phyloP scores from a whole-genome alignment of 1,139 yeast genomes.

The Lodderomyces jiufengensis region DNA sequence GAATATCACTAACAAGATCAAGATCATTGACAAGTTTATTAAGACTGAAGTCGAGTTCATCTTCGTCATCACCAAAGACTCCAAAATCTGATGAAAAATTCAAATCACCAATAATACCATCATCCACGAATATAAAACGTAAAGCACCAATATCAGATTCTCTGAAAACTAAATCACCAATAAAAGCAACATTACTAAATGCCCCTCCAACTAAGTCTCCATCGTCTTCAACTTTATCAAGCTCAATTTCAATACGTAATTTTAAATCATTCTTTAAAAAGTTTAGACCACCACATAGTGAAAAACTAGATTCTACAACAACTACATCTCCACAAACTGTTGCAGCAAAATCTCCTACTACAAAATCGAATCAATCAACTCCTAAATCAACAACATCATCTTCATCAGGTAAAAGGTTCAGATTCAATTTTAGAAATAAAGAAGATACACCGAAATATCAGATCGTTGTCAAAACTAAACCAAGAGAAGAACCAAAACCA shows the following conservation, averaged over 20 bases:
- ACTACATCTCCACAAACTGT: background rate
- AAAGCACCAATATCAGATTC: background rate
- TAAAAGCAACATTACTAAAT: conserved; percentile 2
- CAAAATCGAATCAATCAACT: background rate
- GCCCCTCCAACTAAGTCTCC: background rate
- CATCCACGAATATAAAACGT: background rate
- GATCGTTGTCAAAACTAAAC: background rate
- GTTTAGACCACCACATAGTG: conserved; percentile 7
- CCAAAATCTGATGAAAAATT: no score
- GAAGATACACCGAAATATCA: background rate
- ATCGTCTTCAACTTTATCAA: conserved; percentile 1
- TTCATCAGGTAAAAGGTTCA: background rate
- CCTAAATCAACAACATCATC: background rate
- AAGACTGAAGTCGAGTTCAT: background rate
- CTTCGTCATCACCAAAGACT: background rate
- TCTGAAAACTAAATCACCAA: background rate
- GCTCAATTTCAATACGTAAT: conserved; percentile 6
- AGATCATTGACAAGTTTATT: conserved; percentile 3
- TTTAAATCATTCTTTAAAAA: conserved; percentile 12
- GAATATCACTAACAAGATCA: background rate
- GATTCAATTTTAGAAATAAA: background rate
- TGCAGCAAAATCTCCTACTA: background rate
- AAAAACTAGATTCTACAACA: conserved; percentile 5
- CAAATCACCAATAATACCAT: background rate
- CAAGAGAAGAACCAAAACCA: conserved; percentile 2